Conservation (phyloP, 495 filamentous ascomycete species). For the Aspergillus panamensis region DNA sequence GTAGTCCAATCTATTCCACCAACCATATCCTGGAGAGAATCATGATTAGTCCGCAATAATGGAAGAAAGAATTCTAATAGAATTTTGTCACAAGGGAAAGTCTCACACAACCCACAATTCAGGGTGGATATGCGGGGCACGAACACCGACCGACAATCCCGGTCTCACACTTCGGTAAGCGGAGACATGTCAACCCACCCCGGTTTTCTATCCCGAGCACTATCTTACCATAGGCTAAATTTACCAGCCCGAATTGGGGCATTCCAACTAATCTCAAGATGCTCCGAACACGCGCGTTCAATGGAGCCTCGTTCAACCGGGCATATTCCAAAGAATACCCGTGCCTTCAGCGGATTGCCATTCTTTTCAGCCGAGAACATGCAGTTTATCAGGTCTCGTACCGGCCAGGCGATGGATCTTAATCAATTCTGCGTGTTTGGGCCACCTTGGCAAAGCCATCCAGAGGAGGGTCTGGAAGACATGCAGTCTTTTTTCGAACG, state of each 20-base stretch:
- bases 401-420: conserved; percentile 1
- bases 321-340: not conserved
- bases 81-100: too few species aligned
- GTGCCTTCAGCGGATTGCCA: conserved; percentile 8
- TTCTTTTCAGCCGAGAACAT: conserved; percentile 9
- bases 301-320: not conserved
- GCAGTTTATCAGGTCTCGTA: conserved; percentile 3
- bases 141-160: too few species aligned
- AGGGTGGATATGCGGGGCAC: too few species aligned
- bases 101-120: too few species aligned
- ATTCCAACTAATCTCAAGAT: too few species aligned
- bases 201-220: too few species aligned
- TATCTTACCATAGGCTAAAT: not conserved
- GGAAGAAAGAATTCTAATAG: too few species aligned
- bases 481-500: not conserved
- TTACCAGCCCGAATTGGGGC: not conserved
- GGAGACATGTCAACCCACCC: too few species aligned
- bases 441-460: not conserved
- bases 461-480: not conserved
- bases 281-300: too few species aligned
- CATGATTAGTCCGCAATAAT: too few species aligned
- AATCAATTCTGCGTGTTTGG: not conserved
- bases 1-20: not conserved
- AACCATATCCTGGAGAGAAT: too few species aligned
- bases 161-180: too few species aligned